Evolutionary conservation across 106 monocot species (phyloP), one percentile per base, ranked within the genome.

Genomic region (Dioscorea zingiberensis): DNA sequence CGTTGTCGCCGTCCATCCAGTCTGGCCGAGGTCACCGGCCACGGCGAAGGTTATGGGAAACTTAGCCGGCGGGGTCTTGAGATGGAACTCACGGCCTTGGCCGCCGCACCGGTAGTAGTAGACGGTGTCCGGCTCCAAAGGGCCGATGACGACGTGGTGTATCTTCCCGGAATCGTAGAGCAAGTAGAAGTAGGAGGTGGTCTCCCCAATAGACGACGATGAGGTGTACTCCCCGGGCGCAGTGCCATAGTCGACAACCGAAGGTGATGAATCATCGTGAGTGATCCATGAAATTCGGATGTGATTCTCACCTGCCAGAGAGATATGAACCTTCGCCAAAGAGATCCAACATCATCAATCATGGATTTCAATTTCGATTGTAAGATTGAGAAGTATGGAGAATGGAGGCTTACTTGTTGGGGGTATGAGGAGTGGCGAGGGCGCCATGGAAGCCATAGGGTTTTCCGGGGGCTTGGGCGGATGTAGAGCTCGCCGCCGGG

Each of bases 21-120:
- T 88, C 48, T 98, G 97, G 25, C 97, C 97, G 57, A 98, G 80
- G 84, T 98, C 97, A 65, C 97, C 97, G 47, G 68, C 88, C 14
- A 98, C 72, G 13, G 92, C 77, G 65, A 98, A 92, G 21, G 70
- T 76, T 55, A 92, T 59, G 15, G 97, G 97, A 67, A 89, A 98
- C 25, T 82, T 53, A 14, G 88, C 69, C 13, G 89, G 97, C 30
- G 97, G 97, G 25, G 97, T 89, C 77, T 93, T 98, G 23, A 98
- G 64, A 11, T 84, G 74, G 38, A 89, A 98, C 60, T 93, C 92
- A 32, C 81, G 84, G 47, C 80, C 84, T 57, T 74, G 60, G 3
- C 78, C 69, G 61, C 97, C 89, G 54, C 91, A 92, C 7, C 75
- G 82, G 60, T 98, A 98, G 55, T 67, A 98, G 54, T 98, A 98